Evolutionary conservation across 1,284 basidiomycete genomes (phyloP), one percentile per base, ranked within the genome.

Genomic region (Takashimella tepidaria): DNA sequence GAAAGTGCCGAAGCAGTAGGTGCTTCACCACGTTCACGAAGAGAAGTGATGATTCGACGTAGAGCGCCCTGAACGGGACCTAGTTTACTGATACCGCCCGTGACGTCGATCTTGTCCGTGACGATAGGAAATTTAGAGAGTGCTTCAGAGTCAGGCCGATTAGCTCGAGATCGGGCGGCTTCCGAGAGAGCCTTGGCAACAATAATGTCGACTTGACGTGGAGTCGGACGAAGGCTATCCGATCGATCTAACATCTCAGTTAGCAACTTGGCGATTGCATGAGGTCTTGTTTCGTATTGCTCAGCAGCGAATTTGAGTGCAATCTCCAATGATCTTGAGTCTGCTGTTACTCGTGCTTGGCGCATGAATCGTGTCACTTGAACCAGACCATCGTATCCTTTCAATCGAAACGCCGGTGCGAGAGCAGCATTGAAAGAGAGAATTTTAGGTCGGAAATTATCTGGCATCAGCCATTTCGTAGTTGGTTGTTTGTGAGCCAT

Each of bases 301-400:
- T 21, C 44, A 2, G 54, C 54, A 3, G 66, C 63, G 43, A 61
- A 63, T 23, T 66, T 58, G 31, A 72, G 55, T 22, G 69, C 54
- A 42, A 57, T 51, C 6, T 56, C 53, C 21, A 72, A 41, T 1
- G 70, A 68, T 6, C 50, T 51, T 16, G 57, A 54, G 53, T 74
- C 63, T 1, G 70, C 62, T 16, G 50, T 25, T 21, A 72, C 55
- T 0, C 47, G 13, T 0, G 53, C 54, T 24, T 50, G 48, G 5
- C 52, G 47, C 59, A 66, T 61, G 8, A 68, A 46, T 2, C 27
- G 31, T 1, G 55, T 46, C 3, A 61, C 48, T 3, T 31, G 31
- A 21, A 54, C 19, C 4, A 68, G 24, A 1, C 58, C 61, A 10
- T 47, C 20, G 45, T 58, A 54, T 6, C 58, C 57, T 6, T 53